A percentile compares a stretch with the other conserved stretches of the same genome.
Conservation (phyloP, 192 early-diverging fungal genomes). For the Coemansia reversa region DNA sequence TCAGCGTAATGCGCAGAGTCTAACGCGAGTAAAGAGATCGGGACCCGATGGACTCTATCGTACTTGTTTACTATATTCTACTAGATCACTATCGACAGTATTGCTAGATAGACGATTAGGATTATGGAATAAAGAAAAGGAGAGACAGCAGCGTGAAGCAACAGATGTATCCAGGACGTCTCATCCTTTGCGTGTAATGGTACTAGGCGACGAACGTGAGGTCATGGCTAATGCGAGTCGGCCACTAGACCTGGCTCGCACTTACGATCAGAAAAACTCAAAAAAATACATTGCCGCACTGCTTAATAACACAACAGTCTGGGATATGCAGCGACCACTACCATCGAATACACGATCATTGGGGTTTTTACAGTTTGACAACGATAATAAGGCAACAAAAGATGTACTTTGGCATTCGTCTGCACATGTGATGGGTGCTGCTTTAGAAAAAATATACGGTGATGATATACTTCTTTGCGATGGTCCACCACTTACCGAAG, state of each 20-base stretch:
- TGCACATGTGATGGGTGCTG: constrained; percentile 71
- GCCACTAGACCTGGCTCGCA: constrained; percentile 57
- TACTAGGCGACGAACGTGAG: constrained; percentile 10
- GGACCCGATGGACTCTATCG: not conserved
- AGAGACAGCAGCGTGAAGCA: constrained; percentile 17
- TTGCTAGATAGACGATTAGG: constrained; percentile 7
- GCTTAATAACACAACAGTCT: constrained; percentile 49
- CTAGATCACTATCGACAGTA: not conserved
- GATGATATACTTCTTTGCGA: constrained; percentile 66
- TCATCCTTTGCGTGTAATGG: not conserved
- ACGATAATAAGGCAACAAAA: constrained; percentile 40
- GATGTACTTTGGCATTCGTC: constrained; percentile 67
- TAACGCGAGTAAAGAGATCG: not conserved
- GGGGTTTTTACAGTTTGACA: constrained; percentile 49
- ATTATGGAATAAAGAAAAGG: constrained; percentile 31
- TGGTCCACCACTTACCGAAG: constrained; percentile 65
- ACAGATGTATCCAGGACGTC: not conserved
- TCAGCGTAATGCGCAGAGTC: too few species aligned
- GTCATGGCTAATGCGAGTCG: constrained; percentile 21
- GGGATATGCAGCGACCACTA: constrained; percentile 59
- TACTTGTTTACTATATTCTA: not conserved
- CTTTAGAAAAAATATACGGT: constrained; percentile 69
- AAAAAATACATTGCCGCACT: constrained; percentile 54
- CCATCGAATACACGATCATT: constrained; percentile 25
- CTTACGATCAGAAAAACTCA: constrained; percentile 41